phyloP scores from a whole-genome alignment of 495 filamentous ascomycete species.

The Elasticomyces elasticus region DNA sequence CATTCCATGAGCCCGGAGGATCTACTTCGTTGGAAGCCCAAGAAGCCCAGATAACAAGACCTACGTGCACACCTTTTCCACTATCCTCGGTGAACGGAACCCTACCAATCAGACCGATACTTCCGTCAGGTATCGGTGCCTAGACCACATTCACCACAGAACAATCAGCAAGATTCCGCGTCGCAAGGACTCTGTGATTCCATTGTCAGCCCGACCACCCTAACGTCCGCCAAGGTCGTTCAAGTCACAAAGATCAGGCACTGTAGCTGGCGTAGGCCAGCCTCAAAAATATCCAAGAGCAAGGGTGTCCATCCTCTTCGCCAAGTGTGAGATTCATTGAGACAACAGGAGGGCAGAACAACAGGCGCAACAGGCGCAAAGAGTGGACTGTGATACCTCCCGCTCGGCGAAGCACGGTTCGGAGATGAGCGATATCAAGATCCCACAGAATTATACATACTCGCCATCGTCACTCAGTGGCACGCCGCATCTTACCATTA shows the following conservation, averaged over 20 bases:
- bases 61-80: constrained; percentile 27
- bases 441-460: constrained; percentile 66
- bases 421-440: constrained; percentile 75
- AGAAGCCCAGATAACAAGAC: constrained; percentile 90
- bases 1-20: constrained; percentile 84
- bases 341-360: constrained; percentile 45
- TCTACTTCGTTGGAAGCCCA: constrained; percentile 88
- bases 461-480: constrained; percentile 67
- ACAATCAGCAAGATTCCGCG: constrained; percentile 71
- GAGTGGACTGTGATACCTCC: no score
- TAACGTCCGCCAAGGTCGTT: constrained; percentile 54
- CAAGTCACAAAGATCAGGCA: constrained; percentile 36
- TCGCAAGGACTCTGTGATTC: constrained; percentile 68
- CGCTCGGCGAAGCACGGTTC: constrained; percentile 15
- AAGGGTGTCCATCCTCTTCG: constrained; percentile 92
- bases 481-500: constrained; percentile 87
- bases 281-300: constrained; percentile 29
- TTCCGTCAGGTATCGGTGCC: constrained; percentile 70
- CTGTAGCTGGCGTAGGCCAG: constrained; percentile 38
- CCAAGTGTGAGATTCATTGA: constrained; percentile 83
- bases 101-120: constrained; percentile 68
- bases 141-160: constrained; percentile 50
- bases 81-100: constrained; percentile 33
- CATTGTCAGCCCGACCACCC: constrained; percentile 75
- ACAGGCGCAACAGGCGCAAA: neutral